A percentile compares a stretch with the other conserved stretches of the same genome.
phyloP scores from a whole-genome alignment of 1,284 basidiomycete species.

The Flammula alnicola region DNA sequence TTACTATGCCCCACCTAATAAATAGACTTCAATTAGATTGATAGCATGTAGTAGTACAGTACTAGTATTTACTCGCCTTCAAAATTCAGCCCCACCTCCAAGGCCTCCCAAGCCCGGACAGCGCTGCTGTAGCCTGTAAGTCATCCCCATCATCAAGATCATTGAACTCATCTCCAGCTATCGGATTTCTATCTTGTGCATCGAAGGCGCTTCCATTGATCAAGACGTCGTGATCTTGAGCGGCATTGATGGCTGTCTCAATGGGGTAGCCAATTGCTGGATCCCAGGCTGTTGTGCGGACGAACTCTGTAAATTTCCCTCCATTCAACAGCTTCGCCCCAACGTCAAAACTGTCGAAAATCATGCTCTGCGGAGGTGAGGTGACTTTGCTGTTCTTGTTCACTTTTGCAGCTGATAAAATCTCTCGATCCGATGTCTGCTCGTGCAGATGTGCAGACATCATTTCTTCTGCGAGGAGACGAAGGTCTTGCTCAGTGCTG shows the following conservation, averaged over 20 bases:
- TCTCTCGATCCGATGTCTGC: not conserved
- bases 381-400: conserved; percentile 11
- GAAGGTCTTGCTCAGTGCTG: conserved; percentile 24
- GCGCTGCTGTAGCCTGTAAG: too few relatives aligned
- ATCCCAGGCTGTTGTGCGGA: conserved; percentile 26
- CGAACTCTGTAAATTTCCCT: conserved; percentile 28
- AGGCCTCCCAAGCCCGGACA: too few relatives aligned
- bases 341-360: conserved; percentile 24
- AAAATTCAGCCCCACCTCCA: too few relatives aligned
- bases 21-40: too few relatives aligned
- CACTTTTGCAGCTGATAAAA: conserved; percentile 7
- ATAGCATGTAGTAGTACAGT: too few relatives aligned
- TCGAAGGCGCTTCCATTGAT: conserved; percentile 10
- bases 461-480: conserved; percentile 25
- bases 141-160: too few relatives aligned
- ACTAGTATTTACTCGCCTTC: too few relatives aligned
- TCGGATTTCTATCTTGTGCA: too few relatives aligned
- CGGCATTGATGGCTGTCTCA: conserved; percentile 10
- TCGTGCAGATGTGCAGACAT: conserved; percentile 5
- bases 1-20: too few relatives aligned
- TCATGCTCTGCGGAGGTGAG: conserved; percentile 7
- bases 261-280: conserved; percentile 27
- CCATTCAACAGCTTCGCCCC: conserved; percentile 25
- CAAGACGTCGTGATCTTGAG: too few relatives aligned
- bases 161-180: too few relatives aligned